Base-by-base conservation (phyloP, 1,284 basidiomycete genomes). In the Pyrrhoderma noxium region DNA sequence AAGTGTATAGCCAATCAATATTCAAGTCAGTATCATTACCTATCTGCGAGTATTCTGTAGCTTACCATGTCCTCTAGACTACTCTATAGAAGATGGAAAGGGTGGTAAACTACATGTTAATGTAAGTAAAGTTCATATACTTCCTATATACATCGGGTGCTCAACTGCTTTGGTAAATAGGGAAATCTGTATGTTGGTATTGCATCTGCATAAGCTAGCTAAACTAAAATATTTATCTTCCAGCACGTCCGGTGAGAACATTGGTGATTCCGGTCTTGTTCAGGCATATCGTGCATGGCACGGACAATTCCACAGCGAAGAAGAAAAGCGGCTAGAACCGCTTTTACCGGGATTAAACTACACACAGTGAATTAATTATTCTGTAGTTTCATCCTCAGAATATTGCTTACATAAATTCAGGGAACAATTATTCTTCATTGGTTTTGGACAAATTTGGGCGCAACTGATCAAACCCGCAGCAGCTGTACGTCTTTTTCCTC, bases 1-100 rank as follows among this genome's bases (percentile, higher is more conserved):
- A 77, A 87, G 51, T 99, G 95, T 64, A 85, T 99, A 51, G 80
- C 90, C 21, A 77, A 85, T 49, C 95, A 98, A 66, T 99, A 89
- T 69, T 89, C 85, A 47, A 73, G 79, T 79, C 65, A 36, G 70
- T 64, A 9, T 14, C 52, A 43, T 52, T 18, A 22, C 8, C 4
- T 40, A 16, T 22, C 5, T 7, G 16, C n/a, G 14, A 16, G 21
- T 18, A 40, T 8, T 16, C 14, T 40, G 38, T 4, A 7, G 14
- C 14, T 5, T 7, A 22, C 7, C 21, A 5, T 49, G 3, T 23
- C n/a, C 13, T 35, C 19, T 54, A 87, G 85, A 72, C 48, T 95
- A 93, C 66, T 87, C 82, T 5, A 77, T 93, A 45, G 80, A 87
- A 48, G 90, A 94, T 61, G 89, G 85, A 8, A 83, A 88, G 61